Evolutionary conservation across 768 basidiomycete species (phyloP).

Genomic region (Amanita rubescens): DNA sequence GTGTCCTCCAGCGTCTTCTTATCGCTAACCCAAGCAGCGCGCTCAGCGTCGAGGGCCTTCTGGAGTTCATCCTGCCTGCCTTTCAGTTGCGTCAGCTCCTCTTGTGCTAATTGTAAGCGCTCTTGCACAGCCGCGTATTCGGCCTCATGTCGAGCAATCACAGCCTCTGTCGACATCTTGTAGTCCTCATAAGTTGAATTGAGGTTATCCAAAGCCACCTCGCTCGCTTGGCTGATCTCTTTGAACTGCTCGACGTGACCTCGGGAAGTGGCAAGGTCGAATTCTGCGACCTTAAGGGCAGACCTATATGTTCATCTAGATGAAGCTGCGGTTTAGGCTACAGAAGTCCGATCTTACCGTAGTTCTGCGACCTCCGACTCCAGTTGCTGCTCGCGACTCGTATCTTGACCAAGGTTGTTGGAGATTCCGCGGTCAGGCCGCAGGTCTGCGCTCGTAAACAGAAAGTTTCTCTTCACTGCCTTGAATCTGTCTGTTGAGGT

Average conservation of each 20-base stretch:
- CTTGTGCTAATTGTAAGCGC: slow-evolving; percentile 44
- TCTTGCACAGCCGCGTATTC: slow-evolving; percentile 58
- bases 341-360: slow-evolving; percentile 38
- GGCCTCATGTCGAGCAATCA: slow-evolving; percentile 61
- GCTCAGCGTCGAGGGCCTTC: slow-evolving; percentile 60
- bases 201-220: slow-evolving; percentile 63
- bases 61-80: slow-evolving; percentile 51
- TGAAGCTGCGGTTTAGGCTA: not conserved
- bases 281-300: slow-evolving; percentile 67
- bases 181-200: slow-evolving; percentile 77
- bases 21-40: slow-evolving; percentile 64
- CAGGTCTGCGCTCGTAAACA: slow-evolving; percentile 70
- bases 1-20: slow-evolving; percentile 79
- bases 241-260: slow-evolving; percentile 80
- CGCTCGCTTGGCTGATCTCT: slow-evolving; percentile 78
- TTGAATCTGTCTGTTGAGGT: slow-evolving; percentile 54
- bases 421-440: slow-evolving; percentile 24
- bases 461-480: slow-evolving; percentile 80
- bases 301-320: slow-evolving; percentile 36
- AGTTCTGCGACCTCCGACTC: slow-evolving; percentile 82
- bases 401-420: slow-evolving; percentile 33
- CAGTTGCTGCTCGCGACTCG: slow-evolving; percentile 70
- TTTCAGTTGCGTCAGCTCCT: slow-evolving; percentile 44
- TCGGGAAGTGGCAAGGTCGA: slow-evolving; percentile 65
- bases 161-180: slow-evolving; percentile 63